These are phyloP conservation scores for Aaosphaeria arxii DNA, from an alignment of 2,329 filamentous ascomycete species.

Conservation along the genomic window DNA sequence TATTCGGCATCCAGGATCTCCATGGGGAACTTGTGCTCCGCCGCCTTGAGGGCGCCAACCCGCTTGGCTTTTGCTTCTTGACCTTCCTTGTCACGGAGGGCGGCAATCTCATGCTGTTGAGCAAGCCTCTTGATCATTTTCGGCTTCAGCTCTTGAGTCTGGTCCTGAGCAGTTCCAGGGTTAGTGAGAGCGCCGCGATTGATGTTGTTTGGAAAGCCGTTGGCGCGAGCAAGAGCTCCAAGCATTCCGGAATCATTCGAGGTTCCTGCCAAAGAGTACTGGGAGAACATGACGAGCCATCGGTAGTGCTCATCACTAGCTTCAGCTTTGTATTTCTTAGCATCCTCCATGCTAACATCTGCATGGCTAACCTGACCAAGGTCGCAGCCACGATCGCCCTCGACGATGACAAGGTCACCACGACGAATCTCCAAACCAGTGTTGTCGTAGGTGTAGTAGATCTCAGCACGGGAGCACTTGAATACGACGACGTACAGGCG, in stretches of 20 bases:
- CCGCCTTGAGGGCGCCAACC: conserved; percentile 93
- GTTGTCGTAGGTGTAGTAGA: conserved; percentile 95
- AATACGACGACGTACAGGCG: conserved; percentile 85
- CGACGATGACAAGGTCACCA: conserved; percentile 93
- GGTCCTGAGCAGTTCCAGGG: conserved; percentile 32
- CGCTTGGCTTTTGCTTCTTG: conserved; percentile 97
- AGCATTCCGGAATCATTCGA: conserved; percentile 51
- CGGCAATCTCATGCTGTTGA: conserved; percentile 84
- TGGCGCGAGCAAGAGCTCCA: conserved; percentile 33
- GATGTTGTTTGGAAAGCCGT: conserved; percentile 25
- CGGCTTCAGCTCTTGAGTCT: conserved; percentile 69
- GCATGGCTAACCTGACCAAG: conserved; percentile 88
- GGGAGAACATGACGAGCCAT: conserved; percentile 98
- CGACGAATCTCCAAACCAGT: conserved; percentile 87
- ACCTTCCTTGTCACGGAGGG: conserved; percentile 90
- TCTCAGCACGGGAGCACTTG: conserved; percentile 92
- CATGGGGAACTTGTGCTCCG: conserved; percentile 93
- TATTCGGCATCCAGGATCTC: conserved; percentile 98
- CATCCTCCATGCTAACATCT: conserved; percentile 82
- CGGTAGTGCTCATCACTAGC: conserved; percentile 95
- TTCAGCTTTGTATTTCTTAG: conserved; percentile 85
- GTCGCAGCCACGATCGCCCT: conserved; percentile 94
- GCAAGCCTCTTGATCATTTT: conserved; percentile 96
- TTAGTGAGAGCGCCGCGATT: conserved; percentile 56
- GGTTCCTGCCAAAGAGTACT: conserved; percentile 41